A percentile compares a stretch with the other conserved stretches of the same genome.
phyloP scores from a whole-genome alignment of 805 yeast species.

The Lachancea dasiensis region DNA sequence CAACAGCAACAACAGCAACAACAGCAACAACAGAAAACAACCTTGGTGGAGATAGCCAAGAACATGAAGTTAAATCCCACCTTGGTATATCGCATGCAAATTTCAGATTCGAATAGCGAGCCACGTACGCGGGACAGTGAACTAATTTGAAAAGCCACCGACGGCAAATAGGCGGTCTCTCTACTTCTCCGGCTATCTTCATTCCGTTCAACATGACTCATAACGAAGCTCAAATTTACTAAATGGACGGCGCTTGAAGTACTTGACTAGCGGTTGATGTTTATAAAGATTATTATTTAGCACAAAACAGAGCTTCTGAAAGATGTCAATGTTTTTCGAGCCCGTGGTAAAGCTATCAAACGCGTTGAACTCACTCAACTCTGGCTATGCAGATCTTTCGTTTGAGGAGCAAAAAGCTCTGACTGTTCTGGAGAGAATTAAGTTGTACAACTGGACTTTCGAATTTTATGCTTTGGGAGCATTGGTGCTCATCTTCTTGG shows the following conservation, averaged over 20 bases:
- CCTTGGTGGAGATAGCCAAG: too few species aligned
- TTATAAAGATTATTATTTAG: too few species aligned
- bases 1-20: too few species aligned
- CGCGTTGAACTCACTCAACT: constrained; percentile 24
- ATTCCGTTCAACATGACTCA: too few species aligned
- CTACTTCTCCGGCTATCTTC: neutral
- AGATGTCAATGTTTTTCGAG: constrained; percentile 13
- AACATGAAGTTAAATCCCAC: too few species aligned
- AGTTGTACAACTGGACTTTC: constrained; percentile 66
- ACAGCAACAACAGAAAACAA: too few species aligned
- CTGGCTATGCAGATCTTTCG: constrained; percentile 28
- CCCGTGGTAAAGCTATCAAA: constrained; percentile 14
- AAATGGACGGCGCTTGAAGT: too few species aligned
- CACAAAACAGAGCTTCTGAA: too few species aligned
- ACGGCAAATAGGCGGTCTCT: neutral
- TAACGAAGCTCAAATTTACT: too few species aligned
- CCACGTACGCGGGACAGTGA: neutral
- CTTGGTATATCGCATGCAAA: too few species aligned
- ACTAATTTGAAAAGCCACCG: neutral
- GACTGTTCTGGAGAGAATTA: constrained; percentile 54
- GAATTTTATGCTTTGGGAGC: constrained; percentile 55
- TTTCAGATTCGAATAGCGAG: too few species aligned
- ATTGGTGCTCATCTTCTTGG: constrained; percentile 42
- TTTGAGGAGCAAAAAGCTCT: constrained; percentile 52
- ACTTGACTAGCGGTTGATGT: too few species aligned